A percentile compares a stretch with the other conserved stretches of the same genome.
Conservation (phyloP, 495 filamentous ascomycete species). For the Barbatosphaeria neglecta region DNA sequence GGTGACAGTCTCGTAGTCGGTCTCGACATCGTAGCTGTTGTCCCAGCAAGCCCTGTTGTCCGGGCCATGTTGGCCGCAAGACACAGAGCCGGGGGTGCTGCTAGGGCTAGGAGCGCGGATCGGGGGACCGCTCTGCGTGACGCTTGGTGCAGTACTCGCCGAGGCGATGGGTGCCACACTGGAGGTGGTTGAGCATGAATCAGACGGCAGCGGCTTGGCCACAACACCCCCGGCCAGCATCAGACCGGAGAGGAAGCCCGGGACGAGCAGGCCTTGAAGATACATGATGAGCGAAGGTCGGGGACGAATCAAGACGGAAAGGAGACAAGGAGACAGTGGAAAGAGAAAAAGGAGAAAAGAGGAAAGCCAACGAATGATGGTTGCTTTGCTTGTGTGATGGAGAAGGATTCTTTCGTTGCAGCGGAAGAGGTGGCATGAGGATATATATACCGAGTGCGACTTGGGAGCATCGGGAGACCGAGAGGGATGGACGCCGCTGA, state of each 20-base stretch:
- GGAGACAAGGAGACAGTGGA: too few relatives aligned
- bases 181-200: neutral
- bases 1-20: slow-evolving; percentile 18
- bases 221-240: neutral
- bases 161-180: neutral
- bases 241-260: neutral
- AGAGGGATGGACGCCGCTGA: neutral
- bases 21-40: slow-evolving; percentile 11
- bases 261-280: neutral
- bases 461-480: too few relatives aligned
- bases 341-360: neutral
- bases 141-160: neutral
- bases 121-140: too few relatives aligned
- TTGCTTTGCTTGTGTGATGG: neutral
- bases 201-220: neutral
- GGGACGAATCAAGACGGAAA: neutral
- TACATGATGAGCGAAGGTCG: neutral
- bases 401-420: neutral
- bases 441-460: neutral
- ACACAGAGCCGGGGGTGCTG: too few relatives aligned
- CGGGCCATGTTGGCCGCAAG: neutral
- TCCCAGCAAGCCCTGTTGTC: neutral
- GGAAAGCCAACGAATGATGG: neutral
- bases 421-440: neutral
- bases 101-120: too few relatives aligned